Percentiles rank a stretch among this genome's conserved stretches.
These are phyloP conservation scores for Kluyveromyces nonfermentans DNA, from an alignment of 805 yeast genomes.

Conservation along the genomic window DNA sequence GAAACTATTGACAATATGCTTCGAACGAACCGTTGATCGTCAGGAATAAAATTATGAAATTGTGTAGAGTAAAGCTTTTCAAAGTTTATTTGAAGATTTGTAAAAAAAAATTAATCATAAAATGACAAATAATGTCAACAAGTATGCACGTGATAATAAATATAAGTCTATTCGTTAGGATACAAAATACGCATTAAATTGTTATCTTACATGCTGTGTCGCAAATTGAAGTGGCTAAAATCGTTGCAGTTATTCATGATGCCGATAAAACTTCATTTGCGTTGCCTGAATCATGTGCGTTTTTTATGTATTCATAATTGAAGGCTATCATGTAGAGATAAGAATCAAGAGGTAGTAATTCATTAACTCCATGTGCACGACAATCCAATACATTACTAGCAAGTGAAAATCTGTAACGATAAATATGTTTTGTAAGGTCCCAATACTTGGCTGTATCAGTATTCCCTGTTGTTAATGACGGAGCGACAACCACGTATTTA, in stretches of 20 bases:
- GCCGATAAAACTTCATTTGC: neutral
- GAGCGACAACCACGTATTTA: conserved; percentile 31
- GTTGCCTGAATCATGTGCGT: conserved; percentile 5
- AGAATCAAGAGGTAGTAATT: conserved; percentile 39
- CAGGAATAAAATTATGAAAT: too few relatives aligned
- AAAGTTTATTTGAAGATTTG: too few relatives aligned
- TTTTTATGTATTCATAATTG: conserved; percentile 39
- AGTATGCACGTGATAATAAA: too few relatives aligned
- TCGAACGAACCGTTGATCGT: too few relatives aligned
- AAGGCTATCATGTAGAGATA: conserved; percentile 46
- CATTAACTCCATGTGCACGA: conserved; percentile 51
- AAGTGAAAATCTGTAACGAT: conserved; percentile 43
- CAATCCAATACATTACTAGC: conserved; percentile 28
- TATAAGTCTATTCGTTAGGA: too few relatives aligned
- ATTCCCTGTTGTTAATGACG: conserved; percentile 53
- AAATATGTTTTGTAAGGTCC: conserved; percentile 49
- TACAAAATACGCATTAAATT: too few relatives aligned
- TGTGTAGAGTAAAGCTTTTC: too few relatives aligned
- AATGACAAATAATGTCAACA: too few relatives aligned
- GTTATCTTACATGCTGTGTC: too few relatives aligned
- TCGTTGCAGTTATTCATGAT: neutral
- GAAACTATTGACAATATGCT: too few relatives aligned
- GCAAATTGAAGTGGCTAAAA: too few relatives aligned
- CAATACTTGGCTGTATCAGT: conserved; percentile 61
- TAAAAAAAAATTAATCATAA: too few relatives aligned